Evolutionary conservation across 192 early-diverging fungal genomes (phyloP), one percentile per base, ranked within the genome.

Genomic region (Chytriomyces sp.): DNA sequence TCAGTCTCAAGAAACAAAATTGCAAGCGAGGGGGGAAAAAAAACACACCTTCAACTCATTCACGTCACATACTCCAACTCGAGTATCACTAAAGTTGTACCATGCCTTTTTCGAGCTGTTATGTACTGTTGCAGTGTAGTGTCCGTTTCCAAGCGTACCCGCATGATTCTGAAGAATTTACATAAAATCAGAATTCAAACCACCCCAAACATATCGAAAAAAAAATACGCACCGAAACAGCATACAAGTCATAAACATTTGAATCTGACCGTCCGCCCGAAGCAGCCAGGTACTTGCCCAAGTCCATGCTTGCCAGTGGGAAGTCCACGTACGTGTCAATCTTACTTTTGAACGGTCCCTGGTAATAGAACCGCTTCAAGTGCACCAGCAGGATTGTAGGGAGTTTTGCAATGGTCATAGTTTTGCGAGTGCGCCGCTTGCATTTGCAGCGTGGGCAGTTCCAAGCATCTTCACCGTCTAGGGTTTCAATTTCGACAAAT

Each of bases 391-490:
- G 82, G 45, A 99, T 91, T 62, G 91, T 86, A 1, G 98, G 98
- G 35, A 98, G 81, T 28, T 89, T 85, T 1, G 94, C 91, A 11
- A 99, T 85, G 11, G 89, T 87, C 50, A 97, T 76, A 20, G 82
- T 84, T 79, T 99, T 99, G 20, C 87, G 90, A 5, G 96, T 88
- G 16, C 86, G 81, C 6, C 95, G 88, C 18, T 80, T 86, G 16
- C 84, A 80, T 76, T 94, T 92, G 81, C 97, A 98, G 26, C 82
- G 64, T 5, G 96, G 93, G 72, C 97, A 99, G 49, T 88, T 79
- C 97, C 97, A 99, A 57, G 87, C 88, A 80, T 99, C 91, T 57
- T 96, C 93, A 47, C 95, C 95, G 8, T 96, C 94, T 49, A 99
- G 83, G 6, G 92, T 84, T 80, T 99, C 97, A 45, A 86, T 87